A percentile compares a stretch with the other conserved stretches of the same genome.
phyloP scores from a whole-genome alignment of 257 asterid genomes.

The Echium plantagineum region DNA sequence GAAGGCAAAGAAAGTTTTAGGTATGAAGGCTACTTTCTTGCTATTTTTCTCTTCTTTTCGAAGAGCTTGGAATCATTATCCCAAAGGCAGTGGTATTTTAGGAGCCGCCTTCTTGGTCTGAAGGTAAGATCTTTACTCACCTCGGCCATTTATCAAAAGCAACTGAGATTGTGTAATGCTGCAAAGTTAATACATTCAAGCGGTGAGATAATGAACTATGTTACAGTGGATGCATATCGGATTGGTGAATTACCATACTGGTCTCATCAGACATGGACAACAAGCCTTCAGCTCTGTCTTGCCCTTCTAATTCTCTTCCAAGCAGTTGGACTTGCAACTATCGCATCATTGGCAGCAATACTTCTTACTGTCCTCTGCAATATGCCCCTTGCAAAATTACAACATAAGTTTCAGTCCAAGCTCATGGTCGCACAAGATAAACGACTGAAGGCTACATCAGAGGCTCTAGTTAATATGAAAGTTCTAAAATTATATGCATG shows the following conservation, averaged over 20 bases:
- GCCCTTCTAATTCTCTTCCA: slow-evolving; percentile 6
- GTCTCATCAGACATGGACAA: slow-evolving; percentile 16
- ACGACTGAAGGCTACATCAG: slow-evolving; percentile 9
- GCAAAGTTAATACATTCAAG: slow-evolving; percentile 10
- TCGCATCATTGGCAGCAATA: slow-evolving; percentile 11
- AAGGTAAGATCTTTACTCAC: slow-evolving; percentile 12
- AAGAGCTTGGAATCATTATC: slow-evolving; percentile 68
- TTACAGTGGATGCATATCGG: slow-evolving; percentile 15
- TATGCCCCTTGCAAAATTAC: slow-evolving; percentile 15
- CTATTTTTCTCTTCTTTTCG: slow-evolving; percentile 46
- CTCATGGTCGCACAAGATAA: slow-evolving; percentile 18
- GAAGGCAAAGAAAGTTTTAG: slow-evolving; percentile 7
- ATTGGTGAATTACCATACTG: slow-evolving; percentile 17
- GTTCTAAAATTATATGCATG: slow-evolving; percentile 17
- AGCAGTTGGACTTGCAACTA: slow-evolving; percentile 10
- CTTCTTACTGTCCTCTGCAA: slow-evolving; percentile 11
- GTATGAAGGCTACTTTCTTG: slow-evolving; percentile 40
- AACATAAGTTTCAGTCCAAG: slow-evolving; percentile 11
- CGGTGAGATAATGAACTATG: slow-evolving; percentile 17
- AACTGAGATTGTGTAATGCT: slow-evolving; percentile 7
- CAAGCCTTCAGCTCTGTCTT: slow-evolving; percentile 5
- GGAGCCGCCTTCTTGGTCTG: slow-evolving; percentile 54
- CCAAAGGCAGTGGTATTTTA: slow-evolving; percentile 87
- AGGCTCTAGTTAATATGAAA: slow-evolving; percentile 17
- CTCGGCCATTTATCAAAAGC: slow-evolving; percentile 11